Evolutionary conservation across 164 flowering plant species (phyloP), one percentile per base, ranked within the genome.

Genomic region (Vitis labrusca): DNA sequence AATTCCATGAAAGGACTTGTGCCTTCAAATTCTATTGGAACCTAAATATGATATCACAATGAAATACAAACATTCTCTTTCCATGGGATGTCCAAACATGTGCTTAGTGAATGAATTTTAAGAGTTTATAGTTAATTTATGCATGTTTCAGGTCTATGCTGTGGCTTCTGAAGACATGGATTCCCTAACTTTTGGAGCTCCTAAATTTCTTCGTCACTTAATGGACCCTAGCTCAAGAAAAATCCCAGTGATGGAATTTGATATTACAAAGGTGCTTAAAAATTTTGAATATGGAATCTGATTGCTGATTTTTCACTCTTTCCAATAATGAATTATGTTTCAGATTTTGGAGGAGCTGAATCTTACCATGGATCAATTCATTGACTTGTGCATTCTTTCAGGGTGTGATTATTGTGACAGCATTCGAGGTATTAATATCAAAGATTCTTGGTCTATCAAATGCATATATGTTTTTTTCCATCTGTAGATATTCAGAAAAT

Each of bases 151-250:
- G 99, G 97, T 93, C 64, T 96, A 89, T 85, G 98, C 93, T 73
- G 95, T 92, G 72, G 98, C 99, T 64, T 96, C 98, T 71, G 99
- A 96, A 79, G 99, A 93, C 71, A 96, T 96, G 99, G 99, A 96
- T 82, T 93, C 98, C 48, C 75, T 96, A 59, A 96, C 99, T 66
- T 96, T 96, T 89, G 99, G 99, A 64, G 94, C 98, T 72, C 89
- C 99, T 63, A 85, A 75, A 71, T 96, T 96, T 85, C 92, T 96
- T 60, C 94, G 98, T 57, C 99, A 96, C 84, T 81, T 96, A 65
- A 91, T 93, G 98, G 97, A 88, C 80, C 99, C 97, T 56, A 91
- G 90, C 81, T 89, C 99, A 72, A 96, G 84, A 78, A 96, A 92
- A 79, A 68, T 88, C 57, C 97, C 98, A 13, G 97, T 96, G 64